Percentiles rank a stretch among this genome's conserved stretches.
Conservation (phyloP, 108 stramenopile genomes). For the Hondaea fermentalgiana region DNA sequence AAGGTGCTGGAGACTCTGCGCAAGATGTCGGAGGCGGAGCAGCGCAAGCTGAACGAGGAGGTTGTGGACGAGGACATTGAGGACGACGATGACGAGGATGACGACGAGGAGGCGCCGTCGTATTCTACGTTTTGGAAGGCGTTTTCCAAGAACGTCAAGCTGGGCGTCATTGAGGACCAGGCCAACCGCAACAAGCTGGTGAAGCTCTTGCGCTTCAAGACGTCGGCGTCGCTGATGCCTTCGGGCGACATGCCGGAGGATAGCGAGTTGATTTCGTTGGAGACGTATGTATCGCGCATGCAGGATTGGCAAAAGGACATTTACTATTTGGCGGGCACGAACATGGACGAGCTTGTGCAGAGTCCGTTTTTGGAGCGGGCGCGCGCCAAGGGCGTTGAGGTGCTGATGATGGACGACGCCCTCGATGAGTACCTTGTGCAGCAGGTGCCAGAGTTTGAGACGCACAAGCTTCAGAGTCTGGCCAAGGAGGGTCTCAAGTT, state of each 20-base stretch:
- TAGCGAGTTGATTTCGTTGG: constrained; percentile 62
- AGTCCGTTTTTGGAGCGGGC: constrained; percentile 86
- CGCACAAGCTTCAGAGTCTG: constrained; percentile 75
- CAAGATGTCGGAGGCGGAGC: constrained; percentile 58
- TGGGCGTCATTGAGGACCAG: constrained; percentile 92
- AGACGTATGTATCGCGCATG: constrained; percentile 84
- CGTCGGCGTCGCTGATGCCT: constrained; percentile 50
- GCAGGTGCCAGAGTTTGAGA: constrained; percentile 61
- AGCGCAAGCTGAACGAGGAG: constrained; percentile 15
- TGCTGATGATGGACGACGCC: constrained; percentile 83
- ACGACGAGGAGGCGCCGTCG: constrained; percentile 53
- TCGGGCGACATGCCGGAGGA: constrained; percentile 50
- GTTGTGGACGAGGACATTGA: constrained; percentile 36
- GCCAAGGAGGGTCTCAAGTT: constrained; percentile 92
- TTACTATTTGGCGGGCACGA: constrained; percentile 83
- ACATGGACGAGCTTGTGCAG: constrained; percentile 64
- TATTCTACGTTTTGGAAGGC: constrained; percentile 91
- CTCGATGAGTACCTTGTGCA: constrained; percentile 87
- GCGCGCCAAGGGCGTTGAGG: constrained; percentile 82
- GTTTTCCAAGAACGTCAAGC: constrained; percentile 83
- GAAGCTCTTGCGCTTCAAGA: constrained; percentile 89
- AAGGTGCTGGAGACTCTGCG: constrained; percentile 92
- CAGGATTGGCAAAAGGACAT: constrained; percentile 98
- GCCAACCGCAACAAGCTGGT: constrained; percentile 77
- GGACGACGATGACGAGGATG: constrained; percentile 47